These are phyloP conservation scores for Royoungia palumana DNA, from an alignment of 768 basidiomycete species.

Conservation along the genomic window DNA sequence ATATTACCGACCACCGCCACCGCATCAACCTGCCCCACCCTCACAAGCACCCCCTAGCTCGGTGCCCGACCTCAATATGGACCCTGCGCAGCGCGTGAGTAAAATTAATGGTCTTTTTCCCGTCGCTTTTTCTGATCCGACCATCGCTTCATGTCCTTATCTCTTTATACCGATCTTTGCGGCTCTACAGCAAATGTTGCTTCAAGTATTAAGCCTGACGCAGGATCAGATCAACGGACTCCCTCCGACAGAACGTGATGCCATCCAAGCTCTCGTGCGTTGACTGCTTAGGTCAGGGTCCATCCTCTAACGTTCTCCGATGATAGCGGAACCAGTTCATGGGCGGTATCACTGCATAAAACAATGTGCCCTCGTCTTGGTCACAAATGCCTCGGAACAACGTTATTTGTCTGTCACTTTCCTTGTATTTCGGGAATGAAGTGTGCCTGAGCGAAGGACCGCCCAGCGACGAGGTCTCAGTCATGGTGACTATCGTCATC, in stretches of 20 bases:
- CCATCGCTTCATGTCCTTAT: no score
- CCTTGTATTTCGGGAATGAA: no score
- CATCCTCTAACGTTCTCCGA: background rate
- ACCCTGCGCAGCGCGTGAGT: constrained; percentile 50
- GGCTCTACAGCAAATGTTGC: constrained; percentile 62
- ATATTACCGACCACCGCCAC: constrained; percentile 32
- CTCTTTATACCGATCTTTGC: background rate
- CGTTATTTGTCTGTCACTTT: background rate
- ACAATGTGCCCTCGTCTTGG: background rate
- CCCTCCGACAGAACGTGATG: constrained; percentile 71
- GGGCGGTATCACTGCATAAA: constrained; percentile 29
- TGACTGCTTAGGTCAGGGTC: background rate
- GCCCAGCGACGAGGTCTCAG: no score
- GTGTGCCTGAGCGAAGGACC: no score
- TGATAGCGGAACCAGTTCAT: constrained; percentile 35
- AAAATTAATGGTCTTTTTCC: constrained; percentile 3
- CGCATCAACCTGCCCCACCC: constrained; percentile 28
- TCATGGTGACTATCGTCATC: no score
- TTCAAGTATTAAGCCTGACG: constrained; percentile 81
- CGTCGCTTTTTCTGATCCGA: no score
- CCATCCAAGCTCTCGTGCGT: constrained; percentile 76
- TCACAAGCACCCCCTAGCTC: constrained; percentile 30
- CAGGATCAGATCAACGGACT: constrained; percentile 80
- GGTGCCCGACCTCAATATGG: constrained; percentile 38
- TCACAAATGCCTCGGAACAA: background rate